phyloP scores from a whole-genome alignment of 225 moss, liverwort and hornwort genomes.

The Sphagnum contortum region DNA sequence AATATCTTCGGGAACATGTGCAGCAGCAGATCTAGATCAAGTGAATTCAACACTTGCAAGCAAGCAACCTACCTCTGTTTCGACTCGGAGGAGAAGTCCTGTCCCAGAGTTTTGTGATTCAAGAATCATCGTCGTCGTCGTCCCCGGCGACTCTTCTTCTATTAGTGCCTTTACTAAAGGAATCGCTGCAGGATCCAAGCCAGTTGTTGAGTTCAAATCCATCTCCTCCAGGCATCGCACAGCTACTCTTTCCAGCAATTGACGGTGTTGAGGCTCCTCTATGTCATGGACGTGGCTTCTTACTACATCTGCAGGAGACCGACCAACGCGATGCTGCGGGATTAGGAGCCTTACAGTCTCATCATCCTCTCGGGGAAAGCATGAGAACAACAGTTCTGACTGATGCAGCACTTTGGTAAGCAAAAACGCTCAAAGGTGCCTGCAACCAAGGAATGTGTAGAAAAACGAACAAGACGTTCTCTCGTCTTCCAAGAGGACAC shows the following conservation, averaged over 20 bases:
- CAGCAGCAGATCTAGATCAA: background rate
- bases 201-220: conserved; percentile 14
- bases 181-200: conserved; percentile 37
- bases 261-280: conserved; percentile 51
- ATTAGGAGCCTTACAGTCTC: too few species aligned
- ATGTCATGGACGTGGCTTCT: conserved; percentile 22
- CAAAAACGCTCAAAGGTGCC: too few species aligned
- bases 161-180: conserved; percentile 28
- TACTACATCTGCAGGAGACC: conserved; percentile 34
- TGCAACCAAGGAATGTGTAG: too few species aligned
- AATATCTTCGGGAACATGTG: background rate
- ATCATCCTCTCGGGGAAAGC: too few species aligned
- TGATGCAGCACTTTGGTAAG: too few species aligned
- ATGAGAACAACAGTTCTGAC: too few species aligned
- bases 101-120: conserved; percentile 36
- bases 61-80: conserved; percentile 60
- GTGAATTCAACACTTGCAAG: background rate
- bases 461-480: too few species aligned
- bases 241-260: conserved; percentile 45
- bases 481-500: too few species aligned
- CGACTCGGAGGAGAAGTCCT: conserved; percentile 37
- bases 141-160: conserved; percentile 3
- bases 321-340: too few species aligned
- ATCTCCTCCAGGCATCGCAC: conserved; percentile 57
- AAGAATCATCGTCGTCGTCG: conserved; percentile 17